Evolutionary conservation across 352 stramenopile genomes (phyloP), one percentile per base, ranked within the genome.

Genomic region (Phytophthora meadii): DNA sequence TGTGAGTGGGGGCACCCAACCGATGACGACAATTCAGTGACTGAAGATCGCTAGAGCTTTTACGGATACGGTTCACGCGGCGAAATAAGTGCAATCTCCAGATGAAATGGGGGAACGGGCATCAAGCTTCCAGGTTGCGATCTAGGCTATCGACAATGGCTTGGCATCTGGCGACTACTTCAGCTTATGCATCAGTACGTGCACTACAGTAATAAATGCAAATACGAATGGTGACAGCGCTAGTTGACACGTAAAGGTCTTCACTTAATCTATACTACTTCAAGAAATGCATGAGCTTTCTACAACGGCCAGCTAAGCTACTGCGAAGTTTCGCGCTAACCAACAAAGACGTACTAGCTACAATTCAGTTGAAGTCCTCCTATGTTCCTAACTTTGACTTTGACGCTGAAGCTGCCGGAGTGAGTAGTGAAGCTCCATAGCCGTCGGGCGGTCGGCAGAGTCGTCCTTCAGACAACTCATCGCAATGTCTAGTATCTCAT

Each of bases 361-460:
- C 47, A 41, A 45, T 12, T 61, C 44, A 1, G 52, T 62, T 32
- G 48, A 67, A 27, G 12, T 5, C 46, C 37, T 53, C 46, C 37
- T 53, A 24, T 47, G 22, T 25, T 68, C 55, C 22, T 71, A 9
- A 10, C 46, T 54, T 39, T 71, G 15, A 14, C 46, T 54, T 39
- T 69, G 54, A 27, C 63, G 68, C 15, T 66, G 64, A 34, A 81
- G 39, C 34, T 74, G 56, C 14, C 79, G 72, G 40, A 92, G 71
- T 2, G 74, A 74, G 57, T 89, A 89, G 39, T 87, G 70, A 22
- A 94, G 62, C 65, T 92, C 72, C 64, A 90, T 72, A 7, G 83
- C 81, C 1, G 74, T 85, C 30, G 79, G 81, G 0, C 84, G 77
- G 30, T 80, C 72, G 14, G 53, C 42, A 9, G 81, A 69, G 27